Evolutionary conservation across 2,329 filamentous ascomycete genomes (phyloP), one percentile per base, ranked within the genome.

Genomic region (Tolypocladium ovalisporum): DNA sequence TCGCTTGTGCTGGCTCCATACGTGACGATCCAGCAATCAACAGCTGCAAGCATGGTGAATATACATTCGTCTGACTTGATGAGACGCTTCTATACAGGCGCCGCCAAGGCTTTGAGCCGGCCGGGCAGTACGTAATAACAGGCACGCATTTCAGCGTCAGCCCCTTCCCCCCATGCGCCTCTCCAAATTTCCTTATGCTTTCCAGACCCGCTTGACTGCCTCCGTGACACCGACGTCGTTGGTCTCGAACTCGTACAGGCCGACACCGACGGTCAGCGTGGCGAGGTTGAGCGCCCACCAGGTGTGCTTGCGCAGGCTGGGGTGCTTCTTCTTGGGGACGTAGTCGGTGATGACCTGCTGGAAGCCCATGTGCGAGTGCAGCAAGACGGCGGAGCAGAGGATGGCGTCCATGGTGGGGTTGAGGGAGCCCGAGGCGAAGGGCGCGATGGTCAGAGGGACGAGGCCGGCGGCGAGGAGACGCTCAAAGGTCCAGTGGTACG

Each of bases 401-500:
- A 92, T 75, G 61, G 92, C 91, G 72, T 99, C 94, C 68, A 88
- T 82, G 62, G 88, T 79, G 55, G 94, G 94, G 83, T 96, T 96
- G 64, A 97, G 81, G 42, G 90, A 90, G 68, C 92, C 92, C 60
- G 89, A 86, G 60, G 92, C 92, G 75, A 99, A 99, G 62, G 94
- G 94, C 42, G 91, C 87, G 64, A 97, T 80, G 62, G 88, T 90
- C 63, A 99, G 79, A 54, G 94, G 95, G 61, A 99, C 78, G 61
- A 99, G 84, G 57, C 85, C 88, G 58, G 84, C 87, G 58, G 90
- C 87, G 66, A 97, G 77, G 57, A 90, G 72, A 70, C 90, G 91
- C 81, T 99, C 94, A 69, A 96, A 96, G 60, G 88, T 89, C 94
- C 94, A 99, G 83, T 99, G 94, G 80, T 97, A 99, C 74, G 89